These are phyloP conservation scores for Favolaschia claudopus DNA, from an alignment of 768 basidiomycete genomes.

Conservation along the genomic window DNA sequence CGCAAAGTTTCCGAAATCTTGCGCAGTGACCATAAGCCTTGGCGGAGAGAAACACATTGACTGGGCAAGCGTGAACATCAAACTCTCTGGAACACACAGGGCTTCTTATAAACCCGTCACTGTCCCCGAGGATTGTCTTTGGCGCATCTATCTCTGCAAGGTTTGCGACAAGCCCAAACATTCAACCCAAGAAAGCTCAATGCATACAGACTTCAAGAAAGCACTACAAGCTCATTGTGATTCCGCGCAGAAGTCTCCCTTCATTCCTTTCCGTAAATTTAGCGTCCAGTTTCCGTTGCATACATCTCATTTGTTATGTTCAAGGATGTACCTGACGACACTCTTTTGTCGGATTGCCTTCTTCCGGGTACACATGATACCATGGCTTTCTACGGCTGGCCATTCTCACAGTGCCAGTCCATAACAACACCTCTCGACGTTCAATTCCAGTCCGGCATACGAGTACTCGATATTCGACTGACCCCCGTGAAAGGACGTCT, in stretches of 20 bases:
- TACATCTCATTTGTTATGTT: neutral
- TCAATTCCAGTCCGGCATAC: slow-evolving; percentile 82
- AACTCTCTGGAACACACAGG: slow-evolving; percentile 27
- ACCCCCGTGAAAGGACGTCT: slow-evolving; percentile 68
- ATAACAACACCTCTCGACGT: slow-evolving; percentile 61
- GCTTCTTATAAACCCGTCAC: slow-evolving; percentile 56
- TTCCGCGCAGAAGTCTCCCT: slow-evolving; percentile 65
- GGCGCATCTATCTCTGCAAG: slow-evolving; percentile 63
- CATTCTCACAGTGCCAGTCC: slow-evolving; percentile 87
- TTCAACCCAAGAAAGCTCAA: neutral
- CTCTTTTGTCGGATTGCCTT: slow-evolving; percentile 74
- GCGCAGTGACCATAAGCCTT: slow-evolving; percentile 21
- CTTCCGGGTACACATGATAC: slow-evolving; percentile 86
- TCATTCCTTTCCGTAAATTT: slow-evolving; percentile 56
- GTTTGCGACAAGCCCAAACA: slow-evolving; percentile 49
- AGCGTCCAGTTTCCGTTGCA: neutral
- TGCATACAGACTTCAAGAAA: slow-evolving; percentile 51
- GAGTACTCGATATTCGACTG: slow-evolving; percentile 84
- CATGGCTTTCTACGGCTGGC: slow-evolving; percentile 88
- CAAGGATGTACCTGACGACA: slow-evolving; percentile 66
- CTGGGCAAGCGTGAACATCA: slow-evolving; percentile 10
- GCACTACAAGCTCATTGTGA: slow-evolving; percentile 57
- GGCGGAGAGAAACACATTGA: slow-evolving; percentile 30
- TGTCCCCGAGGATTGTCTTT: slow-evolving; percentile 55
- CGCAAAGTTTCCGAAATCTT: slow-evolving; percentile 27